Base-by-base conservation (phyloP, 768 basidiomycete species). In the Mycena latifolia region DNA sequence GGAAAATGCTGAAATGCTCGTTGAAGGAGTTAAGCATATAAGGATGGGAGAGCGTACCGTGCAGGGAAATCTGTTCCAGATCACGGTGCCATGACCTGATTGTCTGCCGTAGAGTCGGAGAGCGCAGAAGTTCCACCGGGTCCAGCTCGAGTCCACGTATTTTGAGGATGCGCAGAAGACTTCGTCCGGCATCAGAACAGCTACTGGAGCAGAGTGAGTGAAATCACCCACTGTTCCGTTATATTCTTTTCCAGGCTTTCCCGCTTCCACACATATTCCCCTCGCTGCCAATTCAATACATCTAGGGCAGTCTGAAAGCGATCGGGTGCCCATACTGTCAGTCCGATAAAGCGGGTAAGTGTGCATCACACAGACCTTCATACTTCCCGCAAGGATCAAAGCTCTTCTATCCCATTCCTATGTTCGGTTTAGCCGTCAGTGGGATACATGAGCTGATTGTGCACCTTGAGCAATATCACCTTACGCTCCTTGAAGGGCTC, bases 51-150 rank as follows among this genome's bases (percentile, higher is more conserved):
- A 10, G 6, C 47, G 6, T 11, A 58, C 57, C 57, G n/a, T 47
- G 46, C 24, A 48, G 25, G 17, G 57, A 47, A 1, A 58, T 22
- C n/a, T 24, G 22, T 37, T 47, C 25, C 25, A 58, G 28, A 28
- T 58, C 57, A 15, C 57, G 57, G 47, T 58, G 45, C 57, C 57
- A 58, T 11, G 10, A 35, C 17, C 35, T 58, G 24, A 48, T 35
- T 12, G 57, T 39, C 24, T n/a, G 1, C 22, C 35, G 57, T 22
- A 58, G 33, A 12, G 33, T 35, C n/a, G 57, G 57, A 17, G 57
- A 58, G n/a, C 57, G 57, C 10, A 58, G 57, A 20, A 48, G 11
- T 22, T 58, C 57, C 4, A 46, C 57, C 0, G 57, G 22, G 2
- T 14, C 29, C 31, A 24, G 4, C 3, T 47, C 5, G 20, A 58